Percentiles rank a stretch among this genome's conserved stretches.
phyloP scores from a whole-genome alignment of 345 rosid genomes.

The Mercurialis annua region DNA sequence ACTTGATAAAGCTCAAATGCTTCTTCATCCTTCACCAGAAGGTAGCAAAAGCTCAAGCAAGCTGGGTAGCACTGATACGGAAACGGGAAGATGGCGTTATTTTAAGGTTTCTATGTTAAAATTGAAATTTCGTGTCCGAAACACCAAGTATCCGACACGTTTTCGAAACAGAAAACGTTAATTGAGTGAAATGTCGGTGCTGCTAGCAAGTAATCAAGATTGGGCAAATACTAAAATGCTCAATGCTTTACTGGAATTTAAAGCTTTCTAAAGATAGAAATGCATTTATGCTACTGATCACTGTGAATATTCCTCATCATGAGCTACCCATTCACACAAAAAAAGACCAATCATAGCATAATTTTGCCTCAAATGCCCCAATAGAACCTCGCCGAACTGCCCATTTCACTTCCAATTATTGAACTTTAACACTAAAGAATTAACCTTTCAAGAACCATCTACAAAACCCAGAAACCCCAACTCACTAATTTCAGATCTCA shows the following conservation, averaged over 20 bases:
- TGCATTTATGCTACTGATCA: background rate
- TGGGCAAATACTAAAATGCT: background rate
- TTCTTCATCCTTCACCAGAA: background rate
- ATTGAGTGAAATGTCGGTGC: too few relatives aligned
- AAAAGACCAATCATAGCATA: background rate
- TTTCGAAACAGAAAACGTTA: too few relatives aligned
- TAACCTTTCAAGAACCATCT: background rate
- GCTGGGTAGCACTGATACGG: background rate
- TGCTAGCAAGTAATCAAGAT: too few relatives aligned
- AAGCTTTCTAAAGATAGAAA: conserved; percentile 1
- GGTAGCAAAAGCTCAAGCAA: too few relatives aligned
- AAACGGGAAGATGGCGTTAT: background rate
- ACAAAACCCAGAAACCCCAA: background rate
- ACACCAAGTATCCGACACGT: too few relatives aligned
- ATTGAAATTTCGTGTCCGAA: too few relatives aligned
- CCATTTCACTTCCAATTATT: background rate
- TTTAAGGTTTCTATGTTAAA: too few relatives aligned
- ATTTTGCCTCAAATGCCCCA: background rate
- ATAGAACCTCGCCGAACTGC: background rate
- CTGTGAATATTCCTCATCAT: background rate
- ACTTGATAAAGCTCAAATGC: background rate
- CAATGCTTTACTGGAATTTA: background rate
- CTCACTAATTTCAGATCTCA: conserved; percentile 25
- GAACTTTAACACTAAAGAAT: background rate
- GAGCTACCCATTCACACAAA: background rate